Evolutionary conservation across 2,329 filamentous ascomycete species (phyloP), one percentile per base, ranked within the genome.

Genomic region (Fusarium pseudoanthophilum): DNA sequence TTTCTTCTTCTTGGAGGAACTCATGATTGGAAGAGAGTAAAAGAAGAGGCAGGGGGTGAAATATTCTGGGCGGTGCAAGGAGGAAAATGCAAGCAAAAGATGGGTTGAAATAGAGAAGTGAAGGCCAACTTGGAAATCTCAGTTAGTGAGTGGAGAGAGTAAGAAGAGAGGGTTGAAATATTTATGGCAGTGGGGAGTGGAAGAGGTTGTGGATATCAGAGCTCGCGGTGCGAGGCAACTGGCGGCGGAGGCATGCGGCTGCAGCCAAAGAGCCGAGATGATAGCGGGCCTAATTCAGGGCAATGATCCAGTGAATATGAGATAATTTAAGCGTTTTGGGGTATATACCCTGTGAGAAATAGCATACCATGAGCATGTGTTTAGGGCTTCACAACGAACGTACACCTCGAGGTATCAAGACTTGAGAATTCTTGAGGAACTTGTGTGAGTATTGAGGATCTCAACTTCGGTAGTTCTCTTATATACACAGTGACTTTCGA

Each of bases 221-320:
- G 52, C 32, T 34, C 32, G 21, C 62, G 58, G 58, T 68, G 67
- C 53, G 24, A 71, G 52, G 34, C 67, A 67, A 40, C 42, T 51
- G 52, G 37, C 43, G 30, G 37, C 20, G 4, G 0, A 32, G 36
- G 42, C 24, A 37, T 36, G 43, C 42, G 37, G 9, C 21, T 39
- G 39, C 53, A 59, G 42, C 32, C 24, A 7, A 52, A 43, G 37
- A 24, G 46, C 20, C 18, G 2, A 28, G 9, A 28, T 1, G 20
- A 15, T 11, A n/a, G 24, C 28, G 40, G 18, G 24, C 16, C 30
- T 26, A 8, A 15, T 36, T 34, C 18, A 52, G 48, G 7, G 30
- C 15, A 28, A 13, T 11, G 6, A n/a, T 2, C 4, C 34, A 16
- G 28, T 24, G 18, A 20, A 32, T 8, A 2, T 3, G 14, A 26